Evolutionary conservation across 768 basidiomycete species (phyloP), one percentile per base, ranked within the genome.

Genomic region (Psilocybe tampanensis): DNA sequence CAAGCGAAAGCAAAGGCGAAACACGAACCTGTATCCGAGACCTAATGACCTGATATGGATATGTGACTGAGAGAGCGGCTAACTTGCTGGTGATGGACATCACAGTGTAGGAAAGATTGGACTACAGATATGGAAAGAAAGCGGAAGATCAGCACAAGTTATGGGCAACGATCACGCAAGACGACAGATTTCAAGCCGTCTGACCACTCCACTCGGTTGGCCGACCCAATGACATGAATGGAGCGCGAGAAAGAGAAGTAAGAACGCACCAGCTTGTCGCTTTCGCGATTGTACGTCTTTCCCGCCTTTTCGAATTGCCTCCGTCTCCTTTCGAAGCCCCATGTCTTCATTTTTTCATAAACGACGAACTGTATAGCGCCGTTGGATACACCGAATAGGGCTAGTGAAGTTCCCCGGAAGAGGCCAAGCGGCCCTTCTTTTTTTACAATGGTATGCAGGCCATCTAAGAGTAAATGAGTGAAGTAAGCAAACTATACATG

Each of bases 41-140:
- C 52, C 96, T 86, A 41, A 99, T 80, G 43, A 99, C 97, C 75
- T 99, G 97, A 71, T 98, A 98, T 8, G 97, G 97, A 70, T 99
- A 99, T 32, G 97, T 99, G 19, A 86, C 62, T 5, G 84, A 73
- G 41, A 98, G 83, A 0, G 97, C 94, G 19, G 82, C 80, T 5
- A 97, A 74, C 72, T 98, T 98, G 62, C 94, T 95, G 21, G 84
- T 80, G 18, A 92, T 96, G 0, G 94, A 96, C 84, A 98, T 96
- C 36, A 92, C 60, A 8, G 94, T 92, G 74, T 98, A 98, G 29
- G 94, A 81, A 29, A 85, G 80, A 68, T 98, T 98, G 17, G 93
- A 92, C 96, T 98, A 64, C 0, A n/a, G n/a, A n/a, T n/a, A 45
- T 9, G 29, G 32, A 24, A 41, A 23, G 2, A 54, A 41, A 49